Evolutionary conservation across 129 eudicot genomes (phyloP), one percentile per base, ranked within the genome.

Genomic region (Flaveria robusta): DNA sequence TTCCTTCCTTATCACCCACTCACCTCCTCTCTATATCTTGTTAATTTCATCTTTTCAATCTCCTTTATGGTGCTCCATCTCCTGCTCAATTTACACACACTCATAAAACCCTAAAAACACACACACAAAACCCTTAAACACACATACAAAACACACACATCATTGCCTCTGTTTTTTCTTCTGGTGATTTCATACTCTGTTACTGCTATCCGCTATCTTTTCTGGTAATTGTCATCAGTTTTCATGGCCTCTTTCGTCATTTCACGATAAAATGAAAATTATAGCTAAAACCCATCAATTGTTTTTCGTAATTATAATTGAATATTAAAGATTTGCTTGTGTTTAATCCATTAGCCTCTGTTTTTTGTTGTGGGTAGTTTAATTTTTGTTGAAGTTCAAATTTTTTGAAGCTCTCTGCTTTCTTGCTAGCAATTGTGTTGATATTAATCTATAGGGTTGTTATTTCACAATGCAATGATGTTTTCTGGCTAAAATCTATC

Each of bases 1-100:
- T 89, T 95, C 96, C 92, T 95, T 89, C 97, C 99, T 95, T 91
- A 95, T 95, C 99, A 78, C 82, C 88, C 81, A 80, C 55, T 68
- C 70, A 52, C 81, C 84, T 73, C 83, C 83, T 66, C 77, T 63
- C 72, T 86, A 65, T 76, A 75, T 71, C 45, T 74, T 24, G 52
- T 27, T 15, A 66, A 62, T 67, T 79, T 75, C 67, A 78, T 68
- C 70, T 67, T 23, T 71, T 26, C 75, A 71, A 22, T 37, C 41
- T 51, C 81, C 76, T 56, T 78, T 78, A 76, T 83, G 77, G 67
- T 74, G 67, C 85, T 56, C 76, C 72, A 49, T 72, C 71, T 50
- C 63, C 78, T 51, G 9, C 46, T 24, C 43, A 70, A 52, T 70
- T 62, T 60, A 60, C 66, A 72, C 74, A 71, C 49, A 74, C 55